These are phyloP conservation scores for Boletus tomentosulus DNA, from an alignment of 768 basidiomycete genomes.

Conservation along the genomic window DNA sequence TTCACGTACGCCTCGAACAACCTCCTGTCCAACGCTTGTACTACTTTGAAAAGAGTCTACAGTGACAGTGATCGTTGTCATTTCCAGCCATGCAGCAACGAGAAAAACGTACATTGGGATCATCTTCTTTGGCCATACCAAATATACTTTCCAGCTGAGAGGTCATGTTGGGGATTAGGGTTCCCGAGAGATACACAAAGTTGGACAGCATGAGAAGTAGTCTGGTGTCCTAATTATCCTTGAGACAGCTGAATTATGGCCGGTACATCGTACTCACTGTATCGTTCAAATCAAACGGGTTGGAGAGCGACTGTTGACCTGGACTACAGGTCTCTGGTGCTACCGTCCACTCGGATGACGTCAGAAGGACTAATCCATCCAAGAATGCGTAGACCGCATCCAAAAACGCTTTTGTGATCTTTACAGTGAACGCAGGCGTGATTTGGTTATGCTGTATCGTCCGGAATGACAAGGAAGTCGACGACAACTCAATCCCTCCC, in stretches of 20 bases:
- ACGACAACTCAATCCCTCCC: constrained; percentile 61
- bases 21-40: constrained; percentile 80
- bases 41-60: constrained; percentile 71
- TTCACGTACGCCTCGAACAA: constrained; percentile 87
- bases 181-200: constrained; percentile 67
- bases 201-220: constrained; percentile 88
- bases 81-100: background rate
- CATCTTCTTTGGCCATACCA: constrained; percentile 64
- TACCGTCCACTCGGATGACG: constrained; percentile 60
- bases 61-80: background rate
- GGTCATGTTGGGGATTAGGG: constrained; percentile 74
- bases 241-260: background rate
- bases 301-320: constrained; percentile 22
- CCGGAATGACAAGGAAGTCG: constrained; percentile 44
- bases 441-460: constrained; percentile 58
- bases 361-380: constrained; percentile 79
- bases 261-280: constrained; percentile 40
- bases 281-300: constrained; percentile 53
- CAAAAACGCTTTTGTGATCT: constrained; percentile 80
- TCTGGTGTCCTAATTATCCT: constrained; percentile 66
- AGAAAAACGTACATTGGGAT: constrained; percentile 52
- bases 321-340: constrained; percentile 6
- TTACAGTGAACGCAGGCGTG: constrained; percentile 58
- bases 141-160: constrained; percentile 75
- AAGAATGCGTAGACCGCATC: constrained; percentile 83